A percentile compares a stretch with the other conserved stretches of the same genome.
Conservation (phyloP, 2,329 filamentous ascomycete genomes). For the Tolypocladium cylindrosporum region DNA sequence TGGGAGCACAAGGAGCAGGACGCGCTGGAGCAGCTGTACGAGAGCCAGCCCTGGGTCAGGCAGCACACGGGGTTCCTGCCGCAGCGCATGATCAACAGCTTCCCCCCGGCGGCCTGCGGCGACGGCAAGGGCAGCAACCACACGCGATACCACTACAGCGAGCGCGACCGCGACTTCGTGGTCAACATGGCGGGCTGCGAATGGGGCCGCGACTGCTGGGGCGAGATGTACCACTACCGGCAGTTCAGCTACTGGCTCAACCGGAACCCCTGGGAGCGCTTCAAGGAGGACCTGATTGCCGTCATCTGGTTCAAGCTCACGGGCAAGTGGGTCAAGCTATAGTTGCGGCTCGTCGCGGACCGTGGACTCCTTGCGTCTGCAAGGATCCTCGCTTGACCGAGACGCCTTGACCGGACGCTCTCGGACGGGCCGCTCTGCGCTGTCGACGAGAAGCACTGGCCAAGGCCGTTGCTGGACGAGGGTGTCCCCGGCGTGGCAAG, state of each 20-base stretch:
- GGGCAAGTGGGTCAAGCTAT: slow-evolving; percentile 49
- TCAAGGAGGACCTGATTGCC: slow-evolving; percentile 57
- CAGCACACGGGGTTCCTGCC: slow-evolving; percentile 81
- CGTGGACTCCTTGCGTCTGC: neutral
- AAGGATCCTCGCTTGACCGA: neutral
- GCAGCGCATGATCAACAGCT: slow-evolving; percentile 89
- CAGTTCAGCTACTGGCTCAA: slow-evolving; percentile 87
- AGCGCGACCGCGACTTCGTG: slow-evolving; percentile 79
- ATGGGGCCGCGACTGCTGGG: slow-evolving; percentile 95
- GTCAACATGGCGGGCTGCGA: slow-evolving; percentile 99
- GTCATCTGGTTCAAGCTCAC: slow-evolving; percentile 54
- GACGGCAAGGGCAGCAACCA: slow-evolving; percentile 57
- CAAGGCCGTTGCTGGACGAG: neutral
- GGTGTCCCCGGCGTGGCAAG: neutral
- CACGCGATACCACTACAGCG: slow-evolving; percentile 72
- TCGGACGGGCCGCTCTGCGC: neutral
- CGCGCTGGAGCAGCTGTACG: slow-evolving; percentile 85
- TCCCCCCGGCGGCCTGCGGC: slow-evolving; percentile 80
- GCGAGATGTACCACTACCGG: slow-evolving; percentile 92
- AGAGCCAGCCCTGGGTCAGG: slow-evolving; percentile 84
- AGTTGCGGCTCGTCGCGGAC: slow-evolving; percentile 7
- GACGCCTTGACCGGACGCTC: too few relatives aligned
- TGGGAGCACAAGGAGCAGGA: slow-evolving; percentile 99
- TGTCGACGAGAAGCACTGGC: neutral
- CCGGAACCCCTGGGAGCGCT: slow-evolving; percentile 68